phyloP scores from a whole-genome alignment of 2,329 filamentous ascomycete genomes.

The Fusarium sp. region DNA sequence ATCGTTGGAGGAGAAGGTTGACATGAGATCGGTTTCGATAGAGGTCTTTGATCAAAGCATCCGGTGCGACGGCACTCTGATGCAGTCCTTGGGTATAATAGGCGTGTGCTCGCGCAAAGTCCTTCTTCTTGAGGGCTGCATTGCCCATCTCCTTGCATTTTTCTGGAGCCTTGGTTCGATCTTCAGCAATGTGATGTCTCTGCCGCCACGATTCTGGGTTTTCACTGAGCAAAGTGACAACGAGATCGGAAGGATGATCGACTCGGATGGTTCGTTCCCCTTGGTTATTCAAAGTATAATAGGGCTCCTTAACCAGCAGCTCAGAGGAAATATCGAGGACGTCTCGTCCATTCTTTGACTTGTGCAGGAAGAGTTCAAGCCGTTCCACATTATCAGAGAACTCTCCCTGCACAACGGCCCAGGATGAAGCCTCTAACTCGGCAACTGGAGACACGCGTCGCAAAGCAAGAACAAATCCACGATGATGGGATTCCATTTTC shows the following conservation, averaged over 20 bases:
- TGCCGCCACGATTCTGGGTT: conserved; percentile 35
- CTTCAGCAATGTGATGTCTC: accelerated
- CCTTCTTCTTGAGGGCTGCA: conserved; percentile 40
- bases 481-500: conserved; percentile 48
- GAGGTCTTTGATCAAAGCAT: conserved; percentile 47
- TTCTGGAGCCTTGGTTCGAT: conserved; percentile 14
- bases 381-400: conserved; percentile 41
- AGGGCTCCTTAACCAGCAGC: conserved; percentile 63
- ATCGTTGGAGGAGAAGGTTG: conserved; percentile 48
- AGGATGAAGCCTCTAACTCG: conserved; percentile 42
- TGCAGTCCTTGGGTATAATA: conserved; percentile 46
- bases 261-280: conserved; percentile 56
- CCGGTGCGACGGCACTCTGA: background rate
- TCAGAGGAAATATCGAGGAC: conserved; percentile 49
- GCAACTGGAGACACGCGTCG: conserved; percentile 46
- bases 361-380: conserved; percentile 51
- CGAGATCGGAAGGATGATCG: conserved; percentile 50
- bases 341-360: conserved; percentile 48
- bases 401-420: conserved; percentile 48
- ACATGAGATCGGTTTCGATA: conserved; percentile 48
- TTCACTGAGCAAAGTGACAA: conserved; percentile 28
- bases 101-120: conserved; percentile 35
- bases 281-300: conserved; percentile 57
- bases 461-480: conserved; percentile 41
- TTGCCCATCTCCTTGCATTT: conserved; percentile 48